Evolutionary conservation across 768 basidiomycete genomes (phyloP).

Genomic region (Boletus tomentosulus): DNA sequence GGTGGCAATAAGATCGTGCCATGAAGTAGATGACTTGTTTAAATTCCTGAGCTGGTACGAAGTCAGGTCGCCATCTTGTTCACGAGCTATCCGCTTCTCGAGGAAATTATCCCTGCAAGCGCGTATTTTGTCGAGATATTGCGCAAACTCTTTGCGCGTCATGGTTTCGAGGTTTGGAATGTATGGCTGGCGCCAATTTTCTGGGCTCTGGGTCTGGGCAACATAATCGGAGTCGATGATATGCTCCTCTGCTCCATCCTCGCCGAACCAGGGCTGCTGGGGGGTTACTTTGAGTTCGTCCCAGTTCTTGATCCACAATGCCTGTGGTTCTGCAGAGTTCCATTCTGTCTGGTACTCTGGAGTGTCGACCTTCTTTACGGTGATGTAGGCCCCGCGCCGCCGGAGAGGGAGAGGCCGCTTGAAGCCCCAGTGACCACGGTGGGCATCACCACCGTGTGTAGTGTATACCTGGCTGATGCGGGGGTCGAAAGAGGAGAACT

Average conservation of each 20-base stretch:
- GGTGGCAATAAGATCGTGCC: conserved; percentile 24
- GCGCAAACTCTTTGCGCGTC: conserved; percentile 51
- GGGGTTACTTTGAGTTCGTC: conserved; percentile 47
- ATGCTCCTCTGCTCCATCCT: conserved; percentile 17
- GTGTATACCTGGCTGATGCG: conserved; percentile 75
- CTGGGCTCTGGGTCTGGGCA: conserved; percentile 12
- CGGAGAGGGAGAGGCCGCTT: conserved; percentile 76
- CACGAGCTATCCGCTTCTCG: conserved; percentile 18
- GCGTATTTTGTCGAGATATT: conserved; percentile 59
- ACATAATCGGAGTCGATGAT: conserved; percentile 26
- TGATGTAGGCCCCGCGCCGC: conserved; percentile 59
- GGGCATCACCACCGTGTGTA: conserved; percentile 60
- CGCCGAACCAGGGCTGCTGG: conserved; percentile 8
- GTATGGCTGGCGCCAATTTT: conserved; percentile 25
- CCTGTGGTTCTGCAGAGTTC: conserved; percentile 61
- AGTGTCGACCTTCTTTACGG: conserved; percentile 65
- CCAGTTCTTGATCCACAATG: conserved; percentile 62
- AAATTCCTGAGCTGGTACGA: conserved; percentile 27
- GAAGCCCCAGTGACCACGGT: conserved; percentile 80
- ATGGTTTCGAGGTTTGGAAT: conserved; percentile 58
- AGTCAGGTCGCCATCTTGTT: conserved; percentile 17
- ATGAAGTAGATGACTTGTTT: conserved; percentile 16
- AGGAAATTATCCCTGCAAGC: conserved; percentile 57
- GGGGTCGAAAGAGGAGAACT: conserved; percentile 78
- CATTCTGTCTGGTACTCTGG: conserved; percentile 75